Conservation (phyloP, 1,284 basidiomycete species). For the Entoloma clypeatum region DNA sequence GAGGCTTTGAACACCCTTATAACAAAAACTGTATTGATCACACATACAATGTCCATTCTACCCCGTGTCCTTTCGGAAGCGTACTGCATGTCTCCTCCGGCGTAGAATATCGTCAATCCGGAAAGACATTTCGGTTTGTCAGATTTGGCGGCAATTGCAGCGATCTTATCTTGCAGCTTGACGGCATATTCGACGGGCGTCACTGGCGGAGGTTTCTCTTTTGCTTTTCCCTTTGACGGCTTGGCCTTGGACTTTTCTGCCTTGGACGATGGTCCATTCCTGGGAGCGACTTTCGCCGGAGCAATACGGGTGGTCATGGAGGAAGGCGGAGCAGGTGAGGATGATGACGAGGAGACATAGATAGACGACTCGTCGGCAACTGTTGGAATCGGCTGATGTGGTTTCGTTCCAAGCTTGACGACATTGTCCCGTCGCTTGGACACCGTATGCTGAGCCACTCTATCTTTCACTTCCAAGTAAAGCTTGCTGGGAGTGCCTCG, state of each 20-base stretch:
- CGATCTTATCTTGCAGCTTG: conserved; percentile 24
- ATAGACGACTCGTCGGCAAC: conserved; percentile 27
- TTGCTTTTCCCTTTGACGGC: conserved; percentile 18
- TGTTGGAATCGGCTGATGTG: conserved; percentile 12
- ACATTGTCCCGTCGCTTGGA: conserved; percentile 27
- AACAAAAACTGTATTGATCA: neutral
- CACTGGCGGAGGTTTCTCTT: conserved; percentile 17
- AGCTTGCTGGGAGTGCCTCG: conserved; percentile 24
- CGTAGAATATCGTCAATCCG: conserved; percentile 54
- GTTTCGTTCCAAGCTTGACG: conserved; percentile 22
- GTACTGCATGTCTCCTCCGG: conserved; percentile 51
- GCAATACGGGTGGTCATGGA: conserved; percentile 10
- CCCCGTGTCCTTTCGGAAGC: conserved; percentile 47
- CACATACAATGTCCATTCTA: conserved; percentile 58
- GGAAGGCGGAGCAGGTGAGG: conserved; percentile 23
- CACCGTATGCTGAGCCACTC: conserved; percentile 29
- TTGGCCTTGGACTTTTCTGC: conserved; percentile 17
- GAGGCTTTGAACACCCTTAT: neutral
- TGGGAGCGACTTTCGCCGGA: conserved; percentile 20
- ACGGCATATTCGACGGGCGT: conserved; percentile 32
- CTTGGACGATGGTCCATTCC: conserved; percentile 23
- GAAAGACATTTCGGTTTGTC: conserved; percentile 37
- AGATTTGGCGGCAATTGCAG: conserved; percentile 3
- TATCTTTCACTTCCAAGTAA: conserved; percentile 30
- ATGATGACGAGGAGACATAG: conserved; percentile 30